These are phyloP conservation scores for Lepidium aucheri DNA, from an alignment of 345 rosid species.

Conservation along the genomic window DNA sequence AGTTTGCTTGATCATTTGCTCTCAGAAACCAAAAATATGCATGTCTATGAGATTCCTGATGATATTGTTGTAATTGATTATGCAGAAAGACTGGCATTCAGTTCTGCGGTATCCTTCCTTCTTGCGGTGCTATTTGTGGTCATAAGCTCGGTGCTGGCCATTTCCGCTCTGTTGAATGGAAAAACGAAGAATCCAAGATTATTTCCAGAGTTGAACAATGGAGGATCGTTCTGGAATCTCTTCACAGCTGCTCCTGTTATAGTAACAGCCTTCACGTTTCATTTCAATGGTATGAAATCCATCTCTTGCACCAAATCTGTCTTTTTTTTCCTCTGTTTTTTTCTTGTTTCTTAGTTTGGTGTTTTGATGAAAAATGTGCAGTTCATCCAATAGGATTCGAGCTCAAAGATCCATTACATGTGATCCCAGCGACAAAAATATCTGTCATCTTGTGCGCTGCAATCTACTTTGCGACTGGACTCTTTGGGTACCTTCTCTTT, in stretches of 20 bases:
- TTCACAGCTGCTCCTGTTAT: constrained; percentile 88
- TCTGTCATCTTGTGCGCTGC: constrained; percentile 51
- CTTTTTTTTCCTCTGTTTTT: neutral
- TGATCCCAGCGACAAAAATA: constrained; percentile 53
- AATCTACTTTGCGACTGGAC: constrained; percentile 59
- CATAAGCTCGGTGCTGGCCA: constrained; percentile 56
- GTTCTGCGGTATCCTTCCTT: constrained; percentile 22
- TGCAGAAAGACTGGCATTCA: constrained; percentile 16
- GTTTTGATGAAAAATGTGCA: constrained; percentile 26
- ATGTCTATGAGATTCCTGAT: neutral
- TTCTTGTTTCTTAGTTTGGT: constrained; percentile 3
- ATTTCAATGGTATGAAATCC: constrained; percentile 63
- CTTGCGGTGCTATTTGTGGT: constrained; percentile 72
- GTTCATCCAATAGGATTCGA: constrained; percentile 81
- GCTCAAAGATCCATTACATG: constrained; percentile 49
- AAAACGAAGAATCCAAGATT: constrained; percentile 50
- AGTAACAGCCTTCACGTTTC: constrained; percentile 90
- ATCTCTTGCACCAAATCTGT: neutral
- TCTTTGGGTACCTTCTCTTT: constrained; percentile 72
- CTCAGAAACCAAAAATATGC: neutral
- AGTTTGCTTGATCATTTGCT: constrained; percentile 3
- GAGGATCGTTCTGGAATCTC: constrained; percentile 58
- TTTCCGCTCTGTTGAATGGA: constrained; percentile 50
- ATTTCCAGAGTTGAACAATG: constrained; percentile 44
- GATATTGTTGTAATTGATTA: neutral